phyloP scores from a whole-genome alignment of 441 rosid genomes.

The Gossypium armourianum region DNA sequence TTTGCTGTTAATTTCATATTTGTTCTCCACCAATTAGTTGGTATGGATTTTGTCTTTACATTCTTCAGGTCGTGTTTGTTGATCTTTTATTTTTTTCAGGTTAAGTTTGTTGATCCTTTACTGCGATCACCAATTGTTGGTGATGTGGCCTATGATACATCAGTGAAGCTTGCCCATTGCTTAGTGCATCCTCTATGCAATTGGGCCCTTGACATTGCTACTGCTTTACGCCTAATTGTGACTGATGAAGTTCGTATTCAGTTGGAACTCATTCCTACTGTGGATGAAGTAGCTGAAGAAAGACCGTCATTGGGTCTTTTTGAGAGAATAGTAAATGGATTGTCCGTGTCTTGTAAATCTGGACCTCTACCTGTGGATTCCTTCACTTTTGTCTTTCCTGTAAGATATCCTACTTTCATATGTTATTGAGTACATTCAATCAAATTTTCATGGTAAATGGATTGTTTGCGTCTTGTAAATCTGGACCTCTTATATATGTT shows the following conservation, averaged over 20 bases:
- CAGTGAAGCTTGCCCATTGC: conserved; percentile 82
- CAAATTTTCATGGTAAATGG: conserved; percentile 24
- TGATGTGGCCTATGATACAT: conserved; percentile 66
- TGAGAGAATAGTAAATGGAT: conserved; percentile 65
- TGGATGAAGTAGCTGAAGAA: conserved; percentile 43
- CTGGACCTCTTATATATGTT: conserved; percentile 42
- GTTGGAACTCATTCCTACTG: conserved; percentile 40
- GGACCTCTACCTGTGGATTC: conserved; percentile 95
- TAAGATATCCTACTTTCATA: conserved; percentile 27
- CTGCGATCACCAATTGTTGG: conserved; percentile 71
- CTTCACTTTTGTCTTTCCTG: conserved; percentile 85
- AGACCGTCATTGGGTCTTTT: conserved; percentile 54
- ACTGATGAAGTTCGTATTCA: conserved; percentile 42
- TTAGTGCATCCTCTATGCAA: conserved; percentile 73
- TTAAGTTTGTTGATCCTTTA: conserved; percentile 74
- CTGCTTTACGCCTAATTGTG: conserved; percentile 71
- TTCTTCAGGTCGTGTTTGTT: not conserved
- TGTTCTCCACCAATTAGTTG: not conserved
- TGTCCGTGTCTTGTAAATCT: conserved; percentile 70
- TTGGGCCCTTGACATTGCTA: conserved; percentile 92
- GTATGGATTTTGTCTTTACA: not conserved
- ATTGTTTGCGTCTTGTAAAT: conserved; percentile 68
- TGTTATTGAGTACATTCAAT: not conserved
- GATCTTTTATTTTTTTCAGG: conserved; percentile 37
- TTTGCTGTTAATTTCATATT: not conserved